A percentile compares a stretch with the other conserved stretches of the same genome.
These are phyloP conservation scores for Arthrobotrys entomopaga DNA, from an alignment of 2,329 filamentous ascomycete species.

Conservation along the genomic window DNA sequence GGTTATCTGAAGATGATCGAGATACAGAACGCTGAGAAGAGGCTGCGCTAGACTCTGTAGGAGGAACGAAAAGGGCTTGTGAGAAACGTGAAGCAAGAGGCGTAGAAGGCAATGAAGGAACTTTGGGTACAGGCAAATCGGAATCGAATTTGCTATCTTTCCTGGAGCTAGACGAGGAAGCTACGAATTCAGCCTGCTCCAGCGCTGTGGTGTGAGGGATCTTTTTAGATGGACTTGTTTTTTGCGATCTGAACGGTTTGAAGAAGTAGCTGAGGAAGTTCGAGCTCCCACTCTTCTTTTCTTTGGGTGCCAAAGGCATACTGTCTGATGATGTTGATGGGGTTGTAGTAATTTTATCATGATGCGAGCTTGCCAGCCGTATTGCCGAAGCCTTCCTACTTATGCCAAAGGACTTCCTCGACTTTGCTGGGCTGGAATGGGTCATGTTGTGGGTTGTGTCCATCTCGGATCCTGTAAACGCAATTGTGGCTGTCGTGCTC, in stretches of 20 bases:
- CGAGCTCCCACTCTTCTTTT: slow-evolving; percentile 45
- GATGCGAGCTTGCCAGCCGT: slow-evolving; percentile 22
- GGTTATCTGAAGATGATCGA: slow-evolving; percentile 36
- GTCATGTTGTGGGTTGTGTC: slow-evolving; percentile 31
- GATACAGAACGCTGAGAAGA: slow-evolving; percentile 21
- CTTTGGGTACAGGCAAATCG: slow-evolving; percentile 34
- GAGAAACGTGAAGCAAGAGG: slow-evolving; percentile 47
- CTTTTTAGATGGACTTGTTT: slow-evolving; percentile 37
- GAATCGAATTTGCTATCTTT: slow-evolving; percentile 48
- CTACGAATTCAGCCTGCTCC: slow-evolving; percentile 29
- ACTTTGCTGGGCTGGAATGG: slow-evolving; percentile 46
- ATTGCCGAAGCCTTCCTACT: slow-evolving; percentile 53
- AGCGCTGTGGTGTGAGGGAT: slow-evolving; percentile 38
- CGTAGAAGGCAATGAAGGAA: slow-evolving; percentile 44
- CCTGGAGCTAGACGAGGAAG: slow-evolving; percentile 6
- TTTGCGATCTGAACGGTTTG: slow-evolving; percentile 53
- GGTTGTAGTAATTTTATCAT: slow-evolving; percentile 35
- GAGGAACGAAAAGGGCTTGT: slow-evolving; percentile 48
- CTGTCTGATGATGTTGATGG: slow-evolving; percentile 20
- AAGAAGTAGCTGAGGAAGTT: slow-evolving; percentile 52
- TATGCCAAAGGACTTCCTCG: slow-evolving; percentile 54
- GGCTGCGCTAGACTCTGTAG: slow-evolving; percentile 27
- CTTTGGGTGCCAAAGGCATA: slow-evolving; percentile 29
- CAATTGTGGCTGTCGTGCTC: slow-evolving; percentile 52
- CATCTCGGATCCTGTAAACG: slow-evolving; percentile 55